phyloP scores from a whole-genome alignment of 805 yeast species.

The Candida broadrunensis region DNA sequence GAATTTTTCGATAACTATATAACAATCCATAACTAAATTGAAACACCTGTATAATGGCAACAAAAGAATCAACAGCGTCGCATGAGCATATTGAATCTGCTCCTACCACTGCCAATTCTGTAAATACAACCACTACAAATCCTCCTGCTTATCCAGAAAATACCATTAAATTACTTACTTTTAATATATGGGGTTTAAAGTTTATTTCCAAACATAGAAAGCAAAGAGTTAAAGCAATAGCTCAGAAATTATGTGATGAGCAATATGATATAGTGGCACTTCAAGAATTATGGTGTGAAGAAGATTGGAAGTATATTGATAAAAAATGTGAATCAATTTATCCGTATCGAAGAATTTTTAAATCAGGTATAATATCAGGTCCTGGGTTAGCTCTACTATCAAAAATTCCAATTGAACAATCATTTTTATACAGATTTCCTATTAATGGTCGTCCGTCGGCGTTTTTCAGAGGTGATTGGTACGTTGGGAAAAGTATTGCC shows the following conservation, averaged over 20 bases:
- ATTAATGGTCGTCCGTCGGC: conserved; percentile 95
- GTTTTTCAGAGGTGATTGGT: conserved; percentile 94
- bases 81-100: too few species aligned
- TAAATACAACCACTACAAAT: too few species aligned
- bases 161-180: conserved; percentile 54
- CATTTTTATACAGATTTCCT: conserved; percentile 82
- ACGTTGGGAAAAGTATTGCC: conserved; percentile 87
- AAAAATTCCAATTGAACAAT: conserved; percentile 74
- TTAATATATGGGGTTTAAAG: conserved; percentile 89
- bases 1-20: too few species aligned
- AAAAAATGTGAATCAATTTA: conserved; percentile 41
- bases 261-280: conserved; percentile 82
- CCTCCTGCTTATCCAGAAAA: conserved; percentile 7
- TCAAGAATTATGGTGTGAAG: conserved; percentile 92
- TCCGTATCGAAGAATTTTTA: conserved; percentile 69
- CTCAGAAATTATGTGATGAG: conserved; percentile 53
- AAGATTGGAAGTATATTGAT: conserved; percentile 73
- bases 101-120: too few species aligned
- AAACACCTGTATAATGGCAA: too few species aligned
- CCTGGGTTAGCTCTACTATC: conserved; percentile 90
- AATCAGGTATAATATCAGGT: conserved; percentile 84
- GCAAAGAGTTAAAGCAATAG: conserved; percentile 70
- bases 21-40: too few species aligned
- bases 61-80: too few species aligned
- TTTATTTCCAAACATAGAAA: conserved; percentile 70